Base-by-base conservation (phyloP, 768 basidiomycete genomes). In the Termitomyces sp. region DNA sequence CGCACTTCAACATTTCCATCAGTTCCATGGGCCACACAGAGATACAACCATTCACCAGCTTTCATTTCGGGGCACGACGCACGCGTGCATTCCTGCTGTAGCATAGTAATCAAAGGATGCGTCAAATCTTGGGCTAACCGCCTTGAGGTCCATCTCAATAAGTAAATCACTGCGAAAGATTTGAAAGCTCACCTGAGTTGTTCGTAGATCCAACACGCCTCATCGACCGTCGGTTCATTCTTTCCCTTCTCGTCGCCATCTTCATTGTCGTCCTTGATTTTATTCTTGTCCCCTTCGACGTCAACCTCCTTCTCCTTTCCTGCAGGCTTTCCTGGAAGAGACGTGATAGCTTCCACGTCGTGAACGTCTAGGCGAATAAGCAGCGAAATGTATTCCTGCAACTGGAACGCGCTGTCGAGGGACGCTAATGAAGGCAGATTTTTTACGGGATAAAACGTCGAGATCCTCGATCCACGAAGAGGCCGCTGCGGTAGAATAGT, bases 41-140 rank as follows among this genome's bases (percentile, higher is more conserved):
- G 74, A 70, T 97, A 98, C 28, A 92, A 78, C 96, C 96, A 98
- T 75, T 98, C 93, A 53, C 91, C 92, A n/a, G 95, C 94, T 70
- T 95, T 95, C 96, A 99, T 99, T 71, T 96, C 88, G 1, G 94
- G 92, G 75, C 96, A 99, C 10, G 87, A 82, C 35, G 79, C 71
- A 38, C 90, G 83, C 12, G 87, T 91, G 66, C 95, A 98, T 67
- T 92, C 90, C 62, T 87, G 84, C 66, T 93, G 92, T 40, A 94
- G 73, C 66, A 83, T 85, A 1, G 88, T 90, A 45, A 95, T 89
- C 41, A 93, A 77, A 5, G 92, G 91, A 62, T 92, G 86, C 0
- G 88, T 85, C 32, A 95, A 76, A 68, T 95, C 93, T 69, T 91
- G 89, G 6, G 91, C 90, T 11, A 95, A 81, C 21, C 93, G 90